Evolutionary conservation across 2,329 filamentous ascomycete species (phyloP), one percentile per base, ranked within the genome.

Genomic region (Coleophoma eucalyptorum): DNA sequence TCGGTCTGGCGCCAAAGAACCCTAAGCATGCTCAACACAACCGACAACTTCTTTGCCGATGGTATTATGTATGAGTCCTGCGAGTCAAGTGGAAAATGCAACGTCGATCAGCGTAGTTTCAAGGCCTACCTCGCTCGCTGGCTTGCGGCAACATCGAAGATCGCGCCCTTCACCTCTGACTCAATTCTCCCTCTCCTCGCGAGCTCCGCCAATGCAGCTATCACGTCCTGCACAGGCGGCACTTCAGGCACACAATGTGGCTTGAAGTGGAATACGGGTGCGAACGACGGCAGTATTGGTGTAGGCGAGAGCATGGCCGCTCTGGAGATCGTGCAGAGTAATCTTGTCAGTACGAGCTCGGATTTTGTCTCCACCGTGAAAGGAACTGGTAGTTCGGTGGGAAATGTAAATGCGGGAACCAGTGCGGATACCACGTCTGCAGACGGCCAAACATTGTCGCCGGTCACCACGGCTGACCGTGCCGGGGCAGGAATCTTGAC

Each of bases 271-370:
- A 77, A 76, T 34, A 74, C 77, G 48, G 55, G 49, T 1, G 69
- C 63, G 5, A 68, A 69, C n/a, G 83, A 88, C 62, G 79, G 80
- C 19, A 74, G 72, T 8, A 75, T 74, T 1, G 85, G 85, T 3
- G 78, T 88, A 1, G 86, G 86, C 4, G 83, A 88, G 65, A 84
- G 89, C 67, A 89, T 89, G 85, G 75, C 81, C 1, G 84, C 79
- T 5, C 69, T 89, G 64, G 83, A 88, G 57, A 73, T 86, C 8
- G 77, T 83, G 47, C 65, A 71, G 50, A 71, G 70, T 34, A 65
- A 72, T 45, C 62, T 76, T 26, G 57, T 65, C 10, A 55, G 57
- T 19, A 46, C 49, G 8, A 66, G 72, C 0, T 55, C 61, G 4
- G 67, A 69, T 2, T 59, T 55, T 49, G 55, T 52, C 16, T 56